Conservation (phyloP, 805 yeast species). For the Candida sithepensis region DNA sequence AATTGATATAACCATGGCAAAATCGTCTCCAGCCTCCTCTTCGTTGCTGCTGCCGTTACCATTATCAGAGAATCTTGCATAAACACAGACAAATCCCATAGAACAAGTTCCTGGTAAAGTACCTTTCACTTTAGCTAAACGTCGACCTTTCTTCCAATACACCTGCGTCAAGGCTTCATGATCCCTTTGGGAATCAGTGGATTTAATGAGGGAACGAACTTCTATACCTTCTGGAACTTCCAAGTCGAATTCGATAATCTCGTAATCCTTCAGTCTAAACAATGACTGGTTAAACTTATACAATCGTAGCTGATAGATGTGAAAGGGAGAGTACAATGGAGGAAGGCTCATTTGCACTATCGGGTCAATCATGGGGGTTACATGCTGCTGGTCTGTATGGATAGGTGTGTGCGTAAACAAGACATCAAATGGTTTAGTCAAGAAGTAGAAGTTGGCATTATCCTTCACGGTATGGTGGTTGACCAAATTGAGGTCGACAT, state of each 20-base stretch:
- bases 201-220: conserved; percentile 53
- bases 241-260: conserved; percentile 74
- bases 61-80: conserved; percentile 37
- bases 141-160: conserved; percentile 59
- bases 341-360: conserved; percentile 78
- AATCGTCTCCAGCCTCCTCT: no score
- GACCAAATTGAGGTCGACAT: conserved; percentile 38
- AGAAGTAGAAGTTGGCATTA: conserved; percentile 54
- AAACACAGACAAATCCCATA: conserved; percentile 72
- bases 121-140: conserved; percentile 78
- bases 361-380: conserved; percentile 79
- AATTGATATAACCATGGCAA: conserved; percentile 65
- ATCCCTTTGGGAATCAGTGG: conserved; percentile 25
- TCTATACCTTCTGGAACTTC: conserved; percentile 71
- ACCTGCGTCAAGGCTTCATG: conserved; percentile 72
- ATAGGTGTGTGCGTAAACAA: conserved; percentile 87
- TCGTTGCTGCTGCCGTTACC: no score
- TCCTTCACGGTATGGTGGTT: conserved; percentile 20
- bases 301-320: conserved; percentile 54
- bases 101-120: conserved; percentile 65
- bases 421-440: conserved; percentile 69
- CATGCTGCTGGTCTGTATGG: conserved; percentile 75
- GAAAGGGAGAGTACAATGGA: conserved; percentile 78
- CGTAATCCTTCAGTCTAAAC: conserved; percentile 68
- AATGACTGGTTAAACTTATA: conserved; percentile 73